phyloP scores from a whole-genome alignment of 495 filamentous ascomycete genomes.

The Aspergillus sparsus region DNA sequence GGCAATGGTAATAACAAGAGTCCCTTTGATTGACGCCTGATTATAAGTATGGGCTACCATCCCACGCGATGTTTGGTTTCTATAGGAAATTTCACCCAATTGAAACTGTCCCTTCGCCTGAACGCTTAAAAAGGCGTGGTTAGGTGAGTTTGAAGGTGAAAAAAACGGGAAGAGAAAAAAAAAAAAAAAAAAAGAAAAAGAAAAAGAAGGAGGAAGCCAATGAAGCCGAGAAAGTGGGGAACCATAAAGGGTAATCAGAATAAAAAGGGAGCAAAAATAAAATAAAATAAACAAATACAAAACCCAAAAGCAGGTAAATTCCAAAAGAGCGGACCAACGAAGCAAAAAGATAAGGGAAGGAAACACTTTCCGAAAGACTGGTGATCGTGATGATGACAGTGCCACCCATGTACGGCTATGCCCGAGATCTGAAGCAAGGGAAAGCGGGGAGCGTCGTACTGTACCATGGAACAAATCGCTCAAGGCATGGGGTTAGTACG shows the following conservation, averaged over 20 bases:
- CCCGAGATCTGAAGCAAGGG: constrained; percentile 35
- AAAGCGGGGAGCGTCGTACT: constrained; percentile 29
- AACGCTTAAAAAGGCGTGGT: background rate
- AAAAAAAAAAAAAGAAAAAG: background rate
- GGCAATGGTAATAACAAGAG: no score
- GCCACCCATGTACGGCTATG: constrained; percentile 30
- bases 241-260: no score
- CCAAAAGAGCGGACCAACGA: background rate
- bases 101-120: background rate
- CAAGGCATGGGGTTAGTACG: constrained; percentile 19
- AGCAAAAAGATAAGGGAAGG: background rate
- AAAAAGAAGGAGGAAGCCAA: background rate
- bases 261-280: background rate
- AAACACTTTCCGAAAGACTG: background rate
- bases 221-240: no score
- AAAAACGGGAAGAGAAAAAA: background rate
- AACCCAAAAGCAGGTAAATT: no score
- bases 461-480: constrained; percentile 26
- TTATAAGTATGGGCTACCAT: background rate
- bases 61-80: background rate
- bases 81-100: background rate
- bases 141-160: background rate
- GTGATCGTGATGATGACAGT: constrained; percentile 22
- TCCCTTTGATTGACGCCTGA: no score
- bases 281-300: background rate